phyloP scores from a whole-genome alignment of 345 rosid species.

The Hevea brasiliensis region DNA sequence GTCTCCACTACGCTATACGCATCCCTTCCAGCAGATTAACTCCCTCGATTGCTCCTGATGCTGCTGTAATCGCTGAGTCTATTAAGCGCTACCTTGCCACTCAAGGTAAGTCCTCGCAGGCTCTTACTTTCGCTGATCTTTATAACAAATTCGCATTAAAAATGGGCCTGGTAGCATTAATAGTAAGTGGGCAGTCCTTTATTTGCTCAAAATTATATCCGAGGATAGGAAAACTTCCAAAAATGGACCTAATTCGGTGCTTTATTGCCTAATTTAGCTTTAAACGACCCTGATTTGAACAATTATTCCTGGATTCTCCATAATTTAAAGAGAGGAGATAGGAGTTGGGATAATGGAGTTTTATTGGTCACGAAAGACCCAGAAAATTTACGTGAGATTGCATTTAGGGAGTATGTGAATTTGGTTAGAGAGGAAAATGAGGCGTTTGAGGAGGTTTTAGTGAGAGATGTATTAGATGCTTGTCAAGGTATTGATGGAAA shows the following conservation, averaged over 20 bases:
- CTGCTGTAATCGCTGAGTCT: constrained; percentile 82
- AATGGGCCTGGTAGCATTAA: constrained; percentile 80
- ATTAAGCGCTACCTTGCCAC: constrained; percentile 91
- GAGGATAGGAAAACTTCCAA: constrained; percentile 54
- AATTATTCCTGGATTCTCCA: constrained; percentile 32
- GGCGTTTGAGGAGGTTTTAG: constrained; percentile 81
- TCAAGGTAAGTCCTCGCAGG: constrained; percentile 83
- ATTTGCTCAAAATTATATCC: constrained; percentile 75
- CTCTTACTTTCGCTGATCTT: constrained; percentile 82
- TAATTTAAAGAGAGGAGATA: constrained; percentile 35
- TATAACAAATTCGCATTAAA: constrained; percentile 78
- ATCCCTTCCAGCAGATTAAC: constrained; percentile 84
- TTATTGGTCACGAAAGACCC: constrained; percentile 71
- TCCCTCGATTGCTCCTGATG: constrained; percentile 76
- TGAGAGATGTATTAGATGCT: constrained; percentile 87
- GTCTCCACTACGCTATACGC: constrained; percentile 76
- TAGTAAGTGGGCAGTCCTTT: constrained; percentile 90
- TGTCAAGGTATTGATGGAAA: constrained; percentile 96
- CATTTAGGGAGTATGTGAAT: constrained; percentile 70
- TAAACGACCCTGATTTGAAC: constrained; percentile 34
- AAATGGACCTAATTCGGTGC: constrained; percentile 42
- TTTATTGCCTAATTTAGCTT: constrained; percentile 60
- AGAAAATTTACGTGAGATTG: constrained; percentile 68
- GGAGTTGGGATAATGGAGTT: constrained; percentile 70
- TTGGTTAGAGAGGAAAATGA: constrained; percentile 84